Base-by-base conservation (phyloP, 805 yeast species). In the Ogataea philodendri region DNA sequence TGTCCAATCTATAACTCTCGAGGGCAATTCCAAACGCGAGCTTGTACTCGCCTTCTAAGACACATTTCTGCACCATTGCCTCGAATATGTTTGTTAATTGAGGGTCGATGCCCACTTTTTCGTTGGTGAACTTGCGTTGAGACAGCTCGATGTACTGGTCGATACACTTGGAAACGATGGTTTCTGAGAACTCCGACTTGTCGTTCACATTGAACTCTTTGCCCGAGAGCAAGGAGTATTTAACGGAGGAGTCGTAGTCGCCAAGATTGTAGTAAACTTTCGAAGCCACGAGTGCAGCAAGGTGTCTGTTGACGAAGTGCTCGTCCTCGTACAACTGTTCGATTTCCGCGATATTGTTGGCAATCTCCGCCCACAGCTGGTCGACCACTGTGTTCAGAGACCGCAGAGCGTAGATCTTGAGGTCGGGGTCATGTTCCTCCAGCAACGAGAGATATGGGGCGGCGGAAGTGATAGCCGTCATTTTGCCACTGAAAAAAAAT, bases 321-420 rank as follows among this genome's bases (percentile, higher is more conserved):
- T 74, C 72, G 59, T 90, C 95, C 63, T 93, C 97, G 54, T 81
- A 88, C 36, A 93, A 68, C 46, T 87, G 95, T 65, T 93, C 98
- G 53, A 93, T 84, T 37, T 84, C 88, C 18, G 85, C 69, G 43
- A 93, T 76, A 54, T 75, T 80, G 64, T 93, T 93, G 39, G 98
- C 95, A 39, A 93, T 84, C 67, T 93, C 97, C 3, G 98, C 87
- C 98, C 98, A 93, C 41, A 87, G 72, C 61, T 86, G 89, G 65
- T 88, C 95, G 33, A 87, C 96, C 32, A 84, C 74, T 17, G 67
- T 73, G 57, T 88, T 84, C 48, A 93, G 75, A 13, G 95, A 80
- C 38, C 81, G 68, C 55, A 93, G 72, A 13, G 97, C 98, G 57
- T 86, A 85, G 22, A 81, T 70, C 60, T 87, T 89, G 48, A 93